A percentile compares a stretch with the other conserved stretches of the same genome.
These are phyloP conservation scores for Yamadazyma siamensis DNA, from an alignment of 1,139 yeast species.

Conservation along the genomic window DNA sequence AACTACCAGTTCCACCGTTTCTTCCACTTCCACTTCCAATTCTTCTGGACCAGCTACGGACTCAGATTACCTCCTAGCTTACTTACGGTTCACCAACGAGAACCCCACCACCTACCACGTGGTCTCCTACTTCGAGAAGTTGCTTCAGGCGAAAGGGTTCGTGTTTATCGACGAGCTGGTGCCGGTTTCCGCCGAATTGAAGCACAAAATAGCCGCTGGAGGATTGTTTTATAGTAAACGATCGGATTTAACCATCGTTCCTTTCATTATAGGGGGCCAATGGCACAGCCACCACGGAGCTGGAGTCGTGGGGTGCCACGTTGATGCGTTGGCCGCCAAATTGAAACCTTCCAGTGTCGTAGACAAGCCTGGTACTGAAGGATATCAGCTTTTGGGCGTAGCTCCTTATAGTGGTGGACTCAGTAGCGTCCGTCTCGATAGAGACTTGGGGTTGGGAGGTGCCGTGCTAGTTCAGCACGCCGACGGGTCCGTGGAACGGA, in stretches of 20 bases:
- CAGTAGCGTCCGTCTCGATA: slow-evolving; percentile 56
- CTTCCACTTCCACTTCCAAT: neutral
- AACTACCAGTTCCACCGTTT: neutral
- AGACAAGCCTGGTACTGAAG: slow-evolving; percentile 37
- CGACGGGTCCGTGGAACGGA: slow-evolving; percentile 33
- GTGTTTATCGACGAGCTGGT: slow-evolving; percentile 49
- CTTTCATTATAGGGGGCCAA: slow-evolving; percentile 53
- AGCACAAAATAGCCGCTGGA: slow-evolving; percentile 23
- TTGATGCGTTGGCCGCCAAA: slow-evolving; percentile 56
- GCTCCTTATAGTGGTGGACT: slow-evolving; percentile 66
- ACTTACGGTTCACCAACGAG: slow-evolving; percentile 54
- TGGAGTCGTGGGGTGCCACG: slow-evolving; percentile 59
- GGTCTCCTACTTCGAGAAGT: slow-evolving; percentile 38
- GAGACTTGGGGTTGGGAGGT: slow-evolving; percentile 70
- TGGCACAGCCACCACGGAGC: slow-evolving; percentile 59
- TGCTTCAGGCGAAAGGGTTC: slow-evolving; percentile 51
- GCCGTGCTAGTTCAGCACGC: slow-evolving; percentile 42
- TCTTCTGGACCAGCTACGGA: neutral
- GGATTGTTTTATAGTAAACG: slow-evolving; percentile 50
- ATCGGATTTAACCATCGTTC: slow-evolving; percentile 53
- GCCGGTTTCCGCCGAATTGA: slow-evolving; percentile 29
- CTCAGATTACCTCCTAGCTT: slow-evolving; percentile 17
- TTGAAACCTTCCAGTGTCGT: slow-evolving; percentile 56
- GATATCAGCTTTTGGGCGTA: slow-evolving; percentile 61
- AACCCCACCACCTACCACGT: slow-evolving; percentile 67